Conservation (phyloP, 371 early-diverging fungal species). For the Smittium culicis region DNA sequence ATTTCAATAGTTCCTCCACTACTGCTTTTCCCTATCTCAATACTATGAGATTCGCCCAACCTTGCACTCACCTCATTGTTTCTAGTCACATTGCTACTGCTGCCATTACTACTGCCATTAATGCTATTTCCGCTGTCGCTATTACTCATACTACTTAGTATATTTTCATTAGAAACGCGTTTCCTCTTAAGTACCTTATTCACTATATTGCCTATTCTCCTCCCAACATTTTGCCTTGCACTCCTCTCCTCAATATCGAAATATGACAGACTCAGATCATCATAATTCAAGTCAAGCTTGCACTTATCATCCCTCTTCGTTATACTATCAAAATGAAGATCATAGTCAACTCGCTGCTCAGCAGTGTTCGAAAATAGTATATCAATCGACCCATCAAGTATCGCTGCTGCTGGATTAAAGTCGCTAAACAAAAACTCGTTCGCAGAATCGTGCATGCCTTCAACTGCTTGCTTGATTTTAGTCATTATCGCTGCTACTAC, state of each 20-base stretch:
- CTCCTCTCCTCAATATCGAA: not conserved
- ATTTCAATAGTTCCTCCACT: not conserved
- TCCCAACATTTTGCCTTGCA: not conserved
- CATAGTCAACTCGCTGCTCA: not conserved
- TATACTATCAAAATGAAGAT: not conserved
- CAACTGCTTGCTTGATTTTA: not conserved
- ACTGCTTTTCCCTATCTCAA: not conserved
- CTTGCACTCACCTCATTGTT: not conserved
- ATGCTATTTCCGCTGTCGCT: not conserved
- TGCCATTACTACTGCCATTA: not conserved
- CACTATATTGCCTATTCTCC: not conserved
- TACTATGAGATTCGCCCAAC: not conserved
- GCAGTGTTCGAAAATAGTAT: conserved; percentile 4
- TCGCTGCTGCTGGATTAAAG: conserved; percentile 8
- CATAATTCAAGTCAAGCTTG: not conserved
- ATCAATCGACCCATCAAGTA: conserved; percentile 7
- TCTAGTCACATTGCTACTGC: too few species aligned
- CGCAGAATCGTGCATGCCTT: not conserved
- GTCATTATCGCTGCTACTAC: too few species aligned
- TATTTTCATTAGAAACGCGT: not conserved
- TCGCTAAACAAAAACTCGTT: conserved; percentile 5
- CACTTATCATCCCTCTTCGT: not conserved
- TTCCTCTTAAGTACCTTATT: not conserved
- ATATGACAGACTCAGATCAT: not conserved
- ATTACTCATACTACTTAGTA: not conserved